Conservation (phyloP, 2,329 filamentous ascomycete species). For the Fusarium sambucinum region DNA sequence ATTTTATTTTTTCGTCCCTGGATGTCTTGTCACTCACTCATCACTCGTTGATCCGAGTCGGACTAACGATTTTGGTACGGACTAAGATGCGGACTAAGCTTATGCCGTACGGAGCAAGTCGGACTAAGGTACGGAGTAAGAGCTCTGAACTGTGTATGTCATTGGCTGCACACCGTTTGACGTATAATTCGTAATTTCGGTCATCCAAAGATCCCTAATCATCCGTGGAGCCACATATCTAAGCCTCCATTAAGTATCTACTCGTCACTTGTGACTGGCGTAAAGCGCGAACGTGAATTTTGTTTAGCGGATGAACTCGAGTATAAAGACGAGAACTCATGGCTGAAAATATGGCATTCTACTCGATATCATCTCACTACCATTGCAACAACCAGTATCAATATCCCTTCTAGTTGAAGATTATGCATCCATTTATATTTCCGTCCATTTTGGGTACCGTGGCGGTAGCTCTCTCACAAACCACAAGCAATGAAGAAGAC, state of each 20-base stretch:
- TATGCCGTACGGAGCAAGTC: not conserved
- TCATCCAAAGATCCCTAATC: not conserved
- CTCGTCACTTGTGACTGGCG: not conserved
- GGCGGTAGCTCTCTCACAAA: not conserved
- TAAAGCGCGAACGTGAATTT: not conserved
- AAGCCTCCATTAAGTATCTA: not conserved
- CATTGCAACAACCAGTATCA: not conserved
- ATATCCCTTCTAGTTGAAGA: not conserved
- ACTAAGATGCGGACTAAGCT: conserved; percentile 24
- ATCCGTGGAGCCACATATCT: not conserved
- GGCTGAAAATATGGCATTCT: not conserved
- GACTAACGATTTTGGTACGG: conserved; percentile 4
- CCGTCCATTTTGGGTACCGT: not conserved
- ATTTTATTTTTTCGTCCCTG: not conserved
- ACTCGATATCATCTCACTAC: not conserved
- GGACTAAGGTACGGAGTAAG: not conserved
- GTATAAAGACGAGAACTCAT: conserved; percentile 10
- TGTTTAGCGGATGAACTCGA: not conserved
- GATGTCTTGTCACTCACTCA: fast-evolving
- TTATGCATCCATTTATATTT: not conserved
- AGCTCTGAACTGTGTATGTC: not conserved
- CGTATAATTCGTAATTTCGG: not conserved
- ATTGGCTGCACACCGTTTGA: not conserved
- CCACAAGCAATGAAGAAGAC: not conserved
- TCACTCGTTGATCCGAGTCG: not conserved